These are phyloP conservation scores for Musa schizocarpa DNA, from an alignment of 176 grass and related monocot genomes.

Conservation along the genomic window DNA sequence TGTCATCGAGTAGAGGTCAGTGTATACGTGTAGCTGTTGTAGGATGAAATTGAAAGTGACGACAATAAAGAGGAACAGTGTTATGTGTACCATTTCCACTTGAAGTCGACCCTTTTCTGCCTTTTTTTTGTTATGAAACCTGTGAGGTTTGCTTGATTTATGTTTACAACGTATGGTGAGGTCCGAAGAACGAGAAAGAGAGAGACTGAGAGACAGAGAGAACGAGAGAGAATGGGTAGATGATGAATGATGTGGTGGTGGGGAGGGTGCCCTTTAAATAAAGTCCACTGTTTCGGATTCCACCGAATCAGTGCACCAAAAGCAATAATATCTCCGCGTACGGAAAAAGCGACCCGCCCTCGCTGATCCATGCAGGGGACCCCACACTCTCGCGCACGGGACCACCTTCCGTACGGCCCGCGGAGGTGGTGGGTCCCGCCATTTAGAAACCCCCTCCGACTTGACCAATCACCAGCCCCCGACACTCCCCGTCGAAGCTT, in stretches of 20 bases:
- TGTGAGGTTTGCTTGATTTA: neutral
- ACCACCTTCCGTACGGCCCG: neutral
- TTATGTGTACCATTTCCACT: neutral
- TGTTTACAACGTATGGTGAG: neutral
- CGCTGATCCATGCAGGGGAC: neutral
- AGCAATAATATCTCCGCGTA: constrained; percentile 1
- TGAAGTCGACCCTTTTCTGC: neutral
- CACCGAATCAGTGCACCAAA: constrained; percentile 1
- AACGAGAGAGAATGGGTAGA: neutral
- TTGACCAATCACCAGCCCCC: neutral
- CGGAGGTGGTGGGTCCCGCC: too few species aligned
- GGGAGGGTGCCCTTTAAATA: neutral
- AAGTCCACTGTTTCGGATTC: neutral
- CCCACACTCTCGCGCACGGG: neutral
- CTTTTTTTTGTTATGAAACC: too few species aligned
- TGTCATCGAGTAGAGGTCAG: too few species aligned
- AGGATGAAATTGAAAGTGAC: neutral
- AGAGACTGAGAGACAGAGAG: neutral
- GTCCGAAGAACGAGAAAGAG: neutral
- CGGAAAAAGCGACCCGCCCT: neutral
- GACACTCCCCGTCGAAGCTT: neutral
- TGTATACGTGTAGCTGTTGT: too few species aligned
- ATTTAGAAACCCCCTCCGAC: neutral
- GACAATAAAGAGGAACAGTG: neutral
- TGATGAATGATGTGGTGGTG: too few species aligned